These are phyloP conservation scores for Trichoderma gracile DNA, from an alignment of 2,329 filamentous ascomycete genomes.

Conservation along the genomic window DNA sequence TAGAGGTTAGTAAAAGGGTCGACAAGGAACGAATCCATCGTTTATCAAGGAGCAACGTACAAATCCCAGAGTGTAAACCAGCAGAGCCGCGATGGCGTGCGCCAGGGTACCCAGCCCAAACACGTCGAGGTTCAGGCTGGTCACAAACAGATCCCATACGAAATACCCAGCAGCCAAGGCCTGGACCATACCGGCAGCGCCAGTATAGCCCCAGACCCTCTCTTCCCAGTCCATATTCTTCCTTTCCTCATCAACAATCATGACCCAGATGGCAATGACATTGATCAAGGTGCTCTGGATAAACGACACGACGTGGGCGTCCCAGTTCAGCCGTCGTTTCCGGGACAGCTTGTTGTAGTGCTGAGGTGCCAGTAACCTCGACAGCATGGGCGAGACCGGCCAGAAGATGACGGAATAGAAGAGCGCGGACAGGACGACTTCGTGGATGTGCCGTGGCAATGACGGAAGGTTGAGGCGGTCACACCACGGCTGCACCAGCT, in stretches of 20 bases:
- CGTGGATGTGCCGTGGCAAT: conserved; percentile 75
- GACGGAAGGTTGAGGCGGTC: conserved; percentile 62
- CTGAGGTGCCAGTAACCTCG: conserved; percentile 59
- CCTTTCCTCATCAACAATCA: conserved; percentile 68
- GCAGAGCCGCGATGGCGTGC: conserved; percentile 72
- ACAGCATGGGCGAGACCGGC: conserved; percentile 67
- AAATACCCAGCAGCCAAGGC: conserved; percentile 80
- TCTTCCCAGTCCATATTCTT: conserved; percentile 65
- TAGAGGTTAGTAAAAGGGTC: conserved; percentile 11
- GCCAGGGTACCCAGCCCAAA: conserved; percentile 77
- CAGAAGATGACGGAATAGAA: conserved; percentile 70
- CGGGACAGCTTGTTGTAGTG: conserved; percentile 65
- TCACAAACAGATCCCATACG: conserved; percentile 76
- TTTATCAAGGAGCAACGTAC: no score
- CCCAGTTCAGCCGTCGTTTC: conserved; percentile 73
- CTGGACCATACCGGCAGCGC: conserved; percentile 70
- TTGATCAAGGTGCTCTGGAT: conserved; percentile 75
- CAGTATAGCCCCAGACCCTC: conserved; percentile 76
- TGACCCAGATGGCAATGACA: conserved; percentile 70
- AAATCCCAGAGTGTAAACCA: conserved; percentile 76
- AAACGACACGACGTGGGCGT: conserved; percentile 83
- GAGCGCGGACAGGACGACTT: conserved; percentile 65
- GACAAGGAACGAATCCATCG: background rate
- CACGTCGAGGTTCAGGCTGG: conserved; percentile 64
- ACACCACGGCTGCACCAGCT: conserved; percentile 63